Conservation (phyloP, 2,329 filamentous ascomycete species). For the Immersiporthe knoxdaviesiana region DNA sequence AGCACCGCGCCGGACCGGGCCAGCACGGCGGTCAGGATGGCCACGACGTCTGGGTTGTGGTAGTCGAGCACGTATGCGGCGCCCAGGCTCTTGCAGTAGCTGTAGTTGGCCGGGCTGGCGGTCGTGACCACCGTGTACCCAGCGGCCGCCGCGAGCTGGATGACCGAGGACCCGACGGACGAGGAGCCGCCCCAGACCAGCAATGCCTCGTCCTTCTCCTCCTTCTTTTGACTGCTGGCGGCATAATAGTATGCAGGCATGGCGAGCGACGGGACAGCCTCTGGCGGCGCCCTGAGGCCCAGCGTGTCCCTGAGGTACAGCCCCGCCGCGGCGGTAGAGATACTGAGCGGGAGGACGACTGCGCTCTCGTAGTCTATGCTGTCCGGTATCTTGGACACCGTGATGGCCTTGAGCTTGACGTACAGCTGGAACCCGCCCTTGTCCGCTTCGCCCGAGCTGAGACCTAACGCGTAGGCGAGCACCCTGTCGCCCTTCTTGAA, state of each 20-base stretch:
- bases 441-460: conserved; percentile 29
- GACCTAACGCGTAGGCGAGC: conserved; percentile 33
- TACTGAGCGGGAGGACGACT: conserved; percentile 34
- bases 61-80: conserved; percentile 27
- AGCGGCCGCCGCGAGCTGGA: conserved; percentile 42
- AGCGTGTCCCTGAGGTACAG: conserved; percentile 34
- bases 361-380: conserved; percentile 34
- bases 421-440: conserved; percentile 37
- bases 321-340: conserved; percentile 36
- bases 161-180: conserved; percentile 46
- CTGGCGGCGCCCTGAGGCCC: conserved; percentile 33
- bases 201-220: conserved; percentile 33
- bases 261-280: background rate
- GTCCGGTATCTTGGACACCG: conserved; percentile 33
- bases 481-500: conserved; percentile 42
- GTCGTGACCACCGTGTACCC: conserved; percentile 28
- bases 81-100: conserved; percentile 23
- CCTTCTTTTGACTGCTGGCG: too few species aligned
- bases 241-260: conserved; percentile 5
- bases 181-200: conserved; percentile 54
- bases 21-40: conserved; percentile 16
- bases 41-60: conserved; percentile 33
- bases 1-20: conserved; percentile 8
- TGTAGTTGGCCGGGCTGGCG: conserved; percentile 22
- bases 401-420: conserved; percentile 29